Evolutionary conservation across 2,329 filamentous ascomycete genomes (phyloP).

Genomic region (Alternaria burnsii): DNA sequence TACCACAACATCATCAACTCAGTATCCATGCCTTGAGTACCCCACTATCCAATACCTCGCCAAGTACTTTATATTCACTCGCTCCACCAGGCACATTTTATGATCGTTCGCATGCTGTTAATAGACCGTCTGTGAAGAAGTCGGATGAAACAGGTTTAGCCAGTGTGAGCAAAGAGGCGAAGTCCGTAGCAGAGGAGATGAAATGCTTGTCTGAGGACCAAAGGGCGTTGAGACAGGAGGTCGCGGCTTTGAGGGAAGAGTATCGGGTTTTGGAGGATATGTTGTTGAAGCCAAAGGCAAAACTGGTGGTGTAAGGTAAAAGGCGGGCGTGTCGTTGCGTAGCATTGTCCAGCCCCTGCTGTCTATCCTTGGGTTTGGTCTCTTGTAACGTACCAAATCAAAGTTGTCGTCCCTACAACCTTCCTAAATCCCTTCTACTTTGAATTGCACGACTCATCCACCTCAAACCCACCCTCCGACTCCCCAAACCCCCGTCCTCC

Average conservation of each 20-base stretch:
- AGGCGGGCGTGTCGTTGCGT: background rate
- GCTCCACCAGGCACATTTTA: background rate
- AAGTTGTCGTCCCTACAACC: background rate
- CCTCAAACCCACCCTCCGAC: constrained; percentile 9
- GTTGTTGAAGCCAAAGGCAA: constrained; percentile 18
- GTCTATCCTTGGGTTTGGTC: background rate
- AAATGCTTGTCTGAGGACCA: constrained; percentile 19
- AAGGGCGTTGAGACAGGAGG: constrained; percentile 21
- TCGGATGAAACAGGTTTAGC: background rate
- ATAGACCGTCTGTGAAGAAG: background rate
- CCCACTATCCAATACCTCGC: background rate
- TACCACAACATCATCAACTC: background rate
- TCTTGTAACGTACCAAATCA: background rate
- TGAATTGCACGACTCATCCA: background rate
- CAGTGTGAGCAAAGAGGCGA: background rate
- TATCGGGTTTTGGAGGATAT: constrained; percentile 24
- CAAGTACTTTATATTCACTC: background rate
- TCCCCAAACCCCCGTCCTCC: constrained; percentile 4
- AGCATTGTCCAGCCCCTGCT: background rate
- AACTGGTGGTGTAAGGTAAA: background rate
- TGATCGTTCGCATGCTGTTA: background rate
- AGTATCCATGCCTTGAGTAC: background rate
- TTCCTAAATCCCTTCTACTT: background rate
- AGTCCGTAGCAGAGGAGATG: background rate
- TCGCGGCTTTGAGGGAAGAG: constrained; percentile 29